Conservation (phyloP, 805 yeast species). For the Candida pini region DNA sequence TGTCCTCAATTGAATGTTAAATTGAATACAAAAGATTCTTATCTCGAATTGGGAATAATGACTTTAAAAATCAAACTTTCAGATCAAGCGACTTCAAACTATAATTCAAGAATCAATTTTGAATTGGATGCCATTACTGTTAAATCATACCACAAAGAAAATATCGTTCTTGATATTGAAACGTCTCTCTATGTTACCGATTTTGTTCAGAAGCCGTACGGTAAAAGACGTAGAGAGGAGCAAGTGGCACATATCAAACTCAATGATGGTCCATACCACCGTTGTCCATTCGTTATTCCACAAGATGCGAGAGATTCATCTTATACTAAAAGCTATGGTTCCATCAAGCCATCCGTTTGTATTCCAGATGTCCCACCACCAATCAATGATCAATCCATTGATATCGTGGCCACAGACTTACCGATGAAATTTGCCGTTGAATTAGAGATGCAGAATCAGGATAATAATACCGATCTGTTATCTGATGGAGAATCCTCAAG, state of each 20-base stretch:
- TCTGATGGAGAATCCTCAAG: slow-evolving; percentile 1
- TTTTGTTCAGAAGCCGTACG: slow-evolving; percentile 49
- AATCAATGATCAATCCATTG: slow-evolving; percentile 42
- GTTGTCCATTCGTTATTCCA: slow-evolving; percentile 67
- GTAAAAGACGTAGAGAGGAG: slow-evolving; percentile 35
- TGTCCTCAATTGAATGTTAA: slow-evolving; percentile 42
- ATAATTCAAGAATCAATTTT: slow-evolving; percentile 48
- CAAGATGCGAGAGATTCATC: slow-evolving; percentile 39
- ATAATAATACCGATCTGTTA: slow-evolving; percentile 1
- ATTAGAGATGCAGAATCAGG: slow-evolving; percentile 9
- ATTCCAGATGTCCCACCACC: slow-evolving; percentile 64
- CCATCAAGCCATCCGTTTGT: slow-evolving; percentile 54
- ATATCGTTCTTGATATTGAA: slow-evolving; percentile 34
- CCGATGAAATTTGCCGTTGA: slow-evolving; percentile 18
- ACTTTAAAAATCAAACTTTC: slow-evolving; percentile 40
- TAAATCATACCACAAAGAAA: slow-evolving; percentile 9
- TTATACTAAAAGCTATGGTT: slow-evolving; percentile 46
- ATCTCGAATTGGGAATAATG: slow-evolving; percentile 19
- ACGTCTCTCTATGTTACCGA: slow-evolving; percentile 60
- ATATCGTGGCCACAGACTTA: slow-evolving; percentile 32
- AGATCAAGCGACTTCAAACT: slow-evolving; percentile 67
- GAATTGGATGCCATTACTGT: slow-evolving; percentile 43
- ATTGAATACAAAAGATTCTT: slow-evolving; percentile 31
- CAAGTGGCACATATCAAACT: slow-evolving; percentile 63
- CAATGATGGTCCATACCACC: slow-evolving; percentile 80